phyloP scores from a whole-genome alignment of 2,329 filamentous ascomycete genomes.

The Aspergillus niger region DNA sequence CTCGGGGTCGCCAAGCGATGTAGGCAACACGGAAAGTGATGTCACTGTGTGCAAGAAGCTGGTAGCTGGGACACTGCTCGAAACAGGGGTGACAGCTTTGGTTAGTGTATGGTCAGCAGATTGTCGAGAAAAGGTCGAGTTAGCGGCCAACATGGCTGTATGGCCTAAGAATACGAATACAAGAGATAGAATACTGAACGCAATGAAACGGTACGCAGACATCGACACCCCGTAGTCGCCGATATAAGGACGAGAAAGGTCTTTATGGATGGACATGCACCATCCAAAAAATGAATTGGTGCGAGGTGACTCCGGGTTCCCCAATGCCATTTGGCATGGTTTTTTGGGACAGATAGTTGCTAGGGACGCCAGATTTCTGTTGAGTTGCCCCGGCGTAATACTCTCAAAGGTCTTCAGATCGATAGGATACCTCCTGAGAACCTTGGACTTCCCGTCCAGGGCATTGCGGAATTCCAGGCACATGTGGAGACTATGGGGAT shows the following conservation, averaged over 20 bases:
- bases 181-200: conserved; percentile 30
- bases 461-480: conserved; percentile 44
- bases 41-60: conserved; percentile 23
- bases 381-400: conserved; percentile 50
- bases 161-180: conserved; percentile 36
- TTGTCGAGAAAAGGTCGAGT: conserved; percentile 28
- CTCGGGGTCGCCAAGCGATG: conserved; percentile 23
- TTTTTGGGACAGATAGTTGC: conserved; percentile 35
- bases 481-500: conserved; percentile 46
- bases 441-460: conserved; percentile 34
- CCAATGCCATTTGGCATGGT: conserved; percentile 21
- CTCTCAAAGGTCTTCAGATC: conserved; percentile 51
- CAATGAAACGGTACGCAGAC: conserved; percentile 31
- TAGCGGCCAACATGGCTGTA: conserved; percentile 29
- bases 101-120: conserved; percentile 28
- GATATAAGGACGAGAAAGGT: conserved; percentile 27
- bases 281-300: conserved; percentile 21
- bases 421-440: conserved; percentile 46
- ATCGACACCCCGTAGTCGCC: conserved; percentile 25
- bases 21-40: conserved; percentile 28
- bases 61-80: conserved; percentile 22
- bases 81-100: conserved; percentile 19
- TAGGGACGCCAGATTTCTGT: conserved; percentile 49
- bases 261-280: conserved; percentile 27
- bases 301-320: conserved; percentile 12